Conservation (phyloP, 2,329 filamentous ascomycete species). For the Penicillium sp. region DNA sequence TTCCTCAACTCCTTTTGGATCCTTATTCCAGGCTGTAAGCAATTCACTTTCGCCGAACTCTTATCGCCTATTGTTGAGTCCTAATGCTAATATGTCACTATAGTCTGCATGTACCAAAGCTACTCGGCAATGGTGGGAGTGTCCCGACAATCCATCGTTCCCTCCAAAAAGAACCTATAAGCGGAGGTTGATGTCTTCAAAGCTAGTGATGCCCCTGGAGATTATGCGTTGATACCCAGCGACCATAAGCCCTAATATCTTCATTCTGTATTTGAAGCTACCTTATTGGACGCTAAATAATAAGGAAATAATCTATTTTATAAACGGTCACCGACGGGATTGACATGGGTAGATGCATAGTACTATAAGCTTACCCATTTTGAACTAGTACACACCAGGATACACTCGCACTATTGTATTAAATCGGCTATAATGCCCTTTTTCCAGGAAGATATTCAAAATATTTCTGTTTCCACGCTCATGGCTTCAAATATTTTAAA, state of each 20-base stretch:
- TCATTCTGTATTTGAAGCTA: too few relatives aligned
- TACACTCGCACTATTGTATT: not conserved
- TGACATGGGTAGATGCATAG: not conserved
- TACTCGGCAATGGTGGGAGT: not conserved
- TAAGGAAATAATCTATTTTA: not conserved
- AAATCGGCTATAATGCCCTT: not conserved
- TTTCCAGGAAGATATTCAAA: not conserved
- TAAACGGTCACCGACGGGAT: not conserved
- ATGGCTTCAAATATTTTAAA: not conserved
- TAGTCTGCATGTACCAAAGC: not conserved
- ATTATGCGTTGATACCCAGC: not conserved
- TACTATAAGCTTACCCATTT: not conserved
- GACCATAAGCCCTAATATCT: not conserved
- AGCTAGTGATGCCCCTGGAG: not conserved
- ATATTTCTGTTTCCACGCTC: not conserved
- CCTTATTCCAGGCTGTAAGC: not conserved
- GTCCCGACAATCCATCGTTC: not conserved
- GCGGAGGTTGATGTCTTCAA: not conserved
- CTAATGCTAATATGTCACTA: not conserved
- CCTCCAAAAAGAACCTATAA: not conserved
- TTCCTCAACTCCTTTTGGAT: not conserved
- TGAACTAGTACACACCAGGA: too few relatives aligned
- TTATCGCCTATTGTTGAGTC: not conserved
- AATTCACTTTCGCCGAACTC: not conserved
- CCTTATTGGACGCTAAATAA: too few relatives aligned